These are phyloP conservation scores for Penicillium digitatum DNA, from an alignment of 2,329 filamentous ascomycete genomes.

Conservation along the genomic window DNA sequence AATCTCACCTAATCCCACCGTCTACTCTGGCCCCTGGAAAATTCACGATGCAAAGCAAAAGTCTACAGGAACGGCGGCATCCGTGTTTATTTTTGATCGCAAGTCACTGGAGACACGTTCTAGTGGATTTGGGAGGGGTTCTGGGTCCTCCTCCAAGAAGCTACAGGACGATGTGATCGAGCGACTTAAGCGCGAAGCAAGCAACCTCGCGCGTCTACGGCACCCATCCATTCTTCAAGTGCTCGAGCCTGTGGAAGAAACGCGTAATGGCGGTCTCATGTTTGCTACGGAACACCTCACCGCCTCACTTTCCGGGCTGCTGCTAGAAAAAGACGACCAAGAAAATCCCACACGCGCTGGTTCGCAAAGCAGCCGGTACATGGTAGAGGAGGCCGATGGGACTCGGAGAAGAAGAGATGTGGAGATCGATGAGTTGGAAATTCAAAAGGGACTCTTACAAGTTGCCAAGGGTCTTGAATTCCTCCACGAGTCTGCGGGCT, in stretches of 20 bases:
- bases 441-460: conserved; percentile 92
- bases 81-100: conserved; percentile 90
- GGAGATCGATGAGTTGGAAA: conserved; percentile 94
- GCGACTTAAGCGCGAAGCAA: conserved; percentile 84
- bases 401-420: conserved; percentile 70
- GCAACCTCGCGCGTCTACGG: conserved; percentile 77
- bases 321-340: conserved; percentile 86
- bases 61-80: conserved; percentile 80
- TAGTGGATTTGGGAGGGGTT: conserved; percentile 57
- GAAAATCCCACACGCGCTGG: conserved; percentile 66
- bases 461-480: conserved; percentile 93
- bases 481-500: conserved; percentile 85
- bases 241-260: conserved; percentile 93
- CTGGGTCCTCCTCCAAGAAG: conserved; percentile 68
- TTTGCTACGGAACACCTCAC: conserved; percentile 93
- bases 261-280: conserved; percentile 82
- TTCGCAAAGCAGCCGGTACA: conserved; percentile 71
- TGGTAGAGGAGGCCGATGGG: conserved; percentile 74
- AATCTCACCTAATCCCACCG: conserved; percentile 69
- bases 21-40: conserved; percentile 88
- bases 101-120: conserved; percentile 73
- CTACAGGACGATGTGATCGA: conserved; percentile 87
- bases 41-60: conserved; percentile 98
- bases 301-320: conserved; percentile 73
- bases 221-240: conserved; percentile 92